phyloP scores from a whole-genome alignment of 345 rosid species.

The Linum tenue region DNA sequence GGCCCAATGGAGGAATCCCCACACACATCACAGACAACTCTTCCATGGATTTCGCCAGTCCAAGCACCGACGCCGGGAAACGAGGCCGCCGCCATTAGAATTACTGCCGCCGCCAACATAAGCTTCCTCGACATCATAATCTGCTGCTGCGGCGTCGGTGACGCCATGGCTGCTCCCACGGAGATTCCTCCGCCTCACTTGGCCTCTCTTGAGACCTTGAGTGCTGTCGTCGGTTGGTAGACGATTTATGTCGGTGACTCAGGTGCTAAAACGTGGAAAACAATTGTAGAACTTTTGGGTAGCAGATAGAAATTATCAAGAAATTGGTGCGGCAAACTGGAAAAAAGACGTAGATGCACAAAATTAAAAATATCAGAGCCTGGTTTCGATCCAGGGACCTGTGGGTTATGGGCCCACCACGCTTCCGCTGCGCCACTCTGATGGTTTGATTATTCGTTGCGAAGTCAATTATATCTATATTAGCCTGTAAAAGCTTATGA shows the following conservation, averaged over 20 bases:
- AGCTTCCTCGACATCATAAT: constrained; percentile 9
- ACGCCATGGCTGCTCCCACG: constrained; percentile 37
- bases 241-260: no score
- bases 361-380: constrained; percentile 17
- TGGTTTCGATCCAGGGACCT: constrained; percentile 34
- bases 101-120: constrained; percentile 29
- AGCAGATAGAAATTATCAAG: no score
- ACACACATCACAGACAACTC: constrained; percentile 91
- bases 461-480: no score
- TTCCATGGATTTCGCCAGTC: constrained; percentile 90
- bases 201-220: no score
- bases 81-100: constrained; percentile 22
- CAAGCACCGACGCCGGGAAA: constrained; percentile 47
- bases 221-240: no score
- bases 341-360: no score
- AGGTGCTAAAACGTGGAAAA: no score
- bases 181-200: no score
- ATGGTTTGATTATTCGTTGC: background rate
- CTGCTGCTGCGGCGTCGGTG: constrained; percentile 7
- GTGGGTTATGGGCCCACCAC: constrained; percentile 35
- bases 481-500: no score
- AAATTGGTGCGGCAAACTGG: no score
- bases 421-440: constrained; percentile 35
- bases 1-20: constrained; percentile 88
- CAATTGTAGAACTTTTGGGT: no score